Evolutionary conservation across 352 stramenopile genomes (phyloP).

Genomic region (Pythium diclinum): DNA sequence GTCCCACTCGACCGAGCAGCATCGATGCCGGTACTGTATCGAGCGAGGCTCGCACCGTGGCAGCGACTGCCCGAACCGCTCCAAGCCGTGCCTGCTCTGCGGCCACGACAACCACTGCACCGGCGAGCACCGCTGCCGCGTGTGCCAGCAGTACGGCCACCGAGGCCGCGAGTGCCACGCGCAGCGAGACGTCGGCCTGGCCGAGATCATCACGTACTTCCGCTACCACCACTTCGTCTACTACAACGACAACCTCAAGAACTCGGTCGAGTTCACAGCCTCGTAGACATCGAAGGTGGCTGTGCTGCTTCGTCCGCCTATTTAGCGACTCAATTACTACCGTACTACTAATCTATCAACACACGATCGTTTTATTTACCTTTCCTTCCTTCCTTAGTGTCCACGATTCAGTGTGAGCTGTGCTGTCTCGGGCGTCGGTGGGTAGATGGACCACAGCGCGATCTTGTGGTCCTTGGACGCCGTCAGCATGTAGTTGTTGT

Average conservation of each 20-base stretch:
- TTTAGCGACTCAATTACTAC: conserved; percentile 6
- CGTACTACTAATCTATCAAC: conserved; percentile 6
- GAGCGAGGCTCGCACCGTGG: conserved; percentile 76
- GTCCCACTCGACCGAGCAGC: conserved; percentile 62
- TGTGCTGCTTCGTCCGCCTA: not conserved
- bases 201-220: conserved; percentile 82
- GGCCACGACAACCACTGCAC: conserved; percentile 75
- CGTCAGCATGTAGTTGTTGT: conserved; percentile 60
- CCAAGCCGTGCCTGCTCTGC: conserved; percentile 65
- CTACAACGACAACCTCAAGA: conserved; percentile 87
- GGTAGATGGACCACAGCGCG: conserved; percentile 76
- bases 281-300: not conserved
- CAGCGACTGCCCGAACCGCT: conserved; percentile 63
- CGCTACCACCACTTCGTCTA: conserved; percentile 87
- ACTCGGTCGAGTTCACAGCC: conserved; percentile 80
- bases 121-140: conserved; percentile 74
- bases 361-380: not conserved
- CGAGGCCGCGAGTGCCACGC: conserved; percentile 79
- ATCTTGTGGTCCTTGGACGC: conserved; percentile 79
- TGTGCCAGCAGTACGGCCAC: conserved; percentile 82
- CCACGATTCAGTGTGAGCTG: not conserved
- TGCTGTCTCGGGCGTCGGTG: conserved; percentile 22
- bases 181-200: conserved; percentile 75
- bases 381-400: not conserved
- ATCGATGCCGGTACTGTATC: conserved; percentile 81